A percentile compares a stretch with the other conserved stretches of the same genome.
Evolutionary conservation across 169 alveolate species (phyloP).

Genomic region (Cryptosporidium sp.): DNA sequence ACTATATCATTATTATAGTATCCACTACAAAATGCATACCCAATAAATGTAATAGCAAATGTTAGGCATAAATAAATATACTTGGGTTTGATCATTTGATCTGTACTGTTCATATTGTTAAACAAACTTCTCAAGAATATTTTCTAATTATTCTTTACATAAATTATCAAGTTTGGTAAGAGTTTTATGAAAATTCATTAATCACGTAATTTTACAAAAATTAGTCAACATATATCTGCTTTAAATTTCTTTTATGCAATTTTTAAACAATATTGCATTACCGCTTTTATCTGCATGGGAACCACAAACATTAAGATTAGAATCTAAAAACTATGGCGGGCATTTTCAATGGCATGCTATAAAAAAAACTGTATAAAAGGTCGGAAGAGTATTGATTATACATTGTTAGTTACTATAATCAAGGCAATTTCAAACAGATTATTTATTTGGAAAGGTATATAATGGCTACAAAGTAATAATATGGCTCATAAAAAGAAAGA

Average conservation of each 20-base stretch:
- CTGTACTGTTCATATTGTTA: neutral
- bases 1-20: neutral
- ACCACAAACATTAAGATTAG: slow-evolving; percentile 14
- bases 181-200: neutral
- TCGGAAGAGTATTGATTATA: neutral
- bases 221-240: neutral
- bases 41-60: neutral
- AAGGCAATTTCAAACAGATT: neutral
- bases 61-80: neutral
- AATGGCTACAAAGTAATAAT: neutral
- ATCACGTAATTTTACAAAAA: neutral
- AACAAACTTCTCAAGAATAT: neutral
- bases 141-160: neutral
- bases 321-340: slow-evolving; percentile 75
- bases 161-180: neutral
- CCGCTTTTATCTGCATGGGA: slow-evolving; percentile 68
- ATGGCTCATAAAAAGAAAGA: slow-evolving; percentile 25
- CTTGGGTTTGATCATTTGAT: neutral
- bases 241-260: neutral
- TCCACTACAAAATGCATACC: neutral
- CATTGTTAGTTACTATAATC: neutral
- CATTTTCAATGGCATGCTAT: neutral
- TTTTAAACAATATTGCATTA: neutral
- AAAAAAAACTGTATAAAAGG: neutral
- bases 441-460: neutral